phyloP scores from a whole-genome alignment of 495 filamentous ascomycete genomes.

The Trichocladium uniseriatum region DNA sequence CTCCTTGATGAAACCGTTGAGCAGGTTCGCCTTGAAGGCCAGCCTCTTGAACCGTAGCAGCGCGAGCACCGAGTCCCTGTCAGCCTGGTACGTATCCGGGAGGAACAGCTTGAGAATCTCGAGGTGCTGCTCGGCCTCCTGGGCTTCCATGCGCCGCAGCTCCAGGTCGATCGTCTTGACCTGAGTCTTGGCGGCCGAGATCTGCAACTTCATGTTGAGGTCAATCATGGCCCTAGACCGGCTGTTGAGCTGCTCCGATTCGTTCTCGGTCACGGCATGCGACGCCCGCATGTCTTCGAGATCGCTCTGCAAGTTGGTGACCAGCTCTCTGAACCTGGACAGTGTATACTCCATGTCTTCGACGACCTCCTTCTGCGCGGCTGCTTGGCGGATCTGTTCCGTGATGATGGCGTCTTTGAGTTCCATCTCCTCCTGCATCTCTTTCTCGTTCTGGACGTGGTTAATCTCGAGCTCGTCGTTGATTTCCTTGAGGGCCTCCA shows the following conservation, averaged over 20 bases:
- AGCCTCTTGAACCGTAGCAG: constrained; percentile 80
- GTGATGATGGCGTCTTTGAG: constrained; percentile 65
- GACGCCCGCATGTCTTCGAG: constrained; percentile 86
- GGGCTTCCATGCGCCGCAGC: constrained; percentile 74
- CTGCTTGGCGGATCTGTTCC: constrained; percentile 60
- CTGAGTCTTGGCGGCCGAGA: constrained; percentile 80
- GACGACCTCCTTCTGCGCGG: constrained; percentile 61
- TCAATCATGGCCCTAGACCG: constrained; percentile 92
- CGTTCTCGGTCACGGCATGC: constrained; percentile 82
- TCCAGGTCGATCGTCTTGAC: constrained; percentile 91
- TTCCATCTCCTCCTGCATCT: constrained; percentile 88
- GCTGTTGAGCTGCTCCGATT: constrained; percentile 75
- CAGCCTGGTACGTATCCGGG: constrained; percentile 71
- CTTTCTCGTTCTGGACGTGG: constrained; percentile 83
- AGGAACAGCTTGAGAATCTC: constrained; percentile 81
- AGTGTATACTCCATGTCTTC: constrained; percentile 87
- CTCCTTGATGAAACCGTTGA: constrained; percentile 73
- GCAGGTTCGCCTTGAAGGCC: constrained; percentile 75
- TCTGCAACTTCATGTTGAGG: constrained; percentile 85
- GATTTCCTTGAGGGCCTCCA: constrained; percentile 80
- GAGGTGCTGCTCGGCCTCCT: constrained; percentile 81
- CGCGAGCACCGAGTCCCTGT: constrained; percentile 74
- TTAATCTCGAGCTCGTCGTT: constrained; percentile 92
- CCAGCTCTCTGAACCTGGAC: constrained; percentile 76
- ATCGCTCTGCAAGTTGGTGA: constrained; percentile 75